These are phyloP conservation scores for Scheffersomyces quercinus DNA, from an alignment of 1,139 yeast genomes.

Conservation along the genomic window DNA sequence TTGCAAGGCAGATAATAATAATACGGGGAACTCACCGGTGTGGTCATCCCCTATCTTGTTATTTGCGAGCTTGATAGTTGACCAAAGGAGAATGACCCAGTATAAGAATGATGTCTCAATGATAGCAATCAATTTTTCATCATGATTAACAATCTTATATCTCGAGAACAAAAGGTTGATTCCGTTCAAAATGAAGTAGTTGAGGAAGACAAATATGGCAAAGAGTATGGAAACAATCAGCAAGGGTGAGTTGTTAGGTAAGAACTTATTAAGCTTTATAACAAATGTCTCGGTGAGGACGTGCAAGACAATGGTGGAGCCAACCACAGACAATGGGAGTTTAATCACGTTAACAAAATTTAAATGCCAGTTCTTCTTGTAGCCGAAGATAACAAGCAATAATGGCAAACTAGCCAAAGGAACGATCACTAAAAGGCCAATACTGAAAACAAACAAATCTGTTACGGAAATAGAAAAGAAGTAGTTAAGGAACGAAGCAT, in stretches of 20 bases:
- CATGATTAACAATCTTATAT: conserved; percentile 58
- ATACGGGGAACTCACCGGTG: conserved; percentile 61
- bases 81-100: conserved; percentile 55
- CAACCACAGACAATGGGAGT: conserved; percentile 54
- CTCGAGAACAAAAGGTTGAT: conserved; percentile 43
- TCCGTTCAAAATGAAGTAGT: conserved; percentile 56
- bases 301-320: conserved; percentile 42
- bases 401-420: conserved; percentile 57
- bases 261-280: conserved; percentile 47
- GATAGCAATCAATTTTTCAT: conserved; percentile 69
- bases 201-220: conserved; percentile 51
- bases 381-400: conserved; percentile 43
- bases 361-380: conserved; percentile 52
- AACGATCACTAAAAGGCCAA: conserved; percentile 49
- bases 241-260: conserved; percentile 57
- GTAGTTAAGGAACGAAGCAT: conserved; percentile 59
- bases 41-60: conserved; percentile 44
- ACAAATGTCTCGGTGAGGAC: conserved; percentile 35
- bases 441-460: conserved; percentile 46
- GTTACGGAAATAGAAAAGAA: conserved; percentile 58
- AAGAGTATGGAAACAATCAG: conserved; percentile 39
- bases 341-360: conserved; percentile 43
- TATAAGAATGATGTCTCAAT: conserved; percentile 54
- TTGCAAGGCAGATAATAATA: conserved; percentile 52
- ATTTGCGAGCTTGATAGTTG: conserved; percentile 47